phyloP scores from a whole-genome alignment of 164 flowering plant genomes.

The Dillenia turbinata region DNA sequence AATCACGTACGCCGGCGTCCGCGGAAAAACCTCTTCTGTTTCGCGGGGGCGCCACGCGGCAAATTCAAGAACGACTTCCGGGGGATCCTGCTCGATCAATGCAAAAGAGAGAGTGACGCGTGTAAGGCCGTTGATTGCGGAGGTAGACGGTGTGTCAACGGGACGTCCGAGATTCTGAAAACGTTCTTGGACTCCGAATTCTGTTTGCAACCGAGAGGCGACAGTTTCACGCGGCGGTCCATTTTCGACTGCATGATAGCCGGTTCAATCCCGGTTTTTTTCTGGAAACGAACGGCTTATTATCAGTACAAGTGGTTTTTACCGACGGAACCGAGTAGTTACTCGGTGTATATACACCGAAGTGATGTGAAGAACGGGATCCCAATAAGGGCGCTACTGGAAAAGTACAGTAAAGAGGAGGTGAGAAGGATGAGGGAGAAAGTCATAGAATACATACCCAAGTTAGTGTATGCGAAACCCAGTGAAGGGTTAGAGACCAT shows the following conservation, averaged over 20 bases:
- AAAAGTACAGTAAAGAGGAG: constrained; percentile 32
- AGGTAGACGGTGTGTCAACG: constrained; percentile 57
- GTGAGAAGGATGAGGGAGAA: constrained; percentile 47
- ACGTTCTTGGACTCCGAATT: constrained; percentile 74
- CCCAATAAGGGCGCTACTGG: constrained; percentile 32
- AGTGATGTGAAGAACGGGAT: constrained; percentile 45
- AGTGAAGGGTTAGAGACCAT: constrained; percentile 28
- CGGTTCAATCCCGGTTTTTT: constrained; percentile 66
- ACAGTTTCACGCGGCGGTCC: constrained; percentile 71
- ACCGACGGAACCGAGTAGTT: constrained; percentile 45
- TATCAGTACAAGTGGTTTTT: constrained; percentile 62
- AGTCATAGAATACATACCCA: constrained; percentile 52
- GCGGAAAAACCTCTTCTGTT: constrained; percentile 57
- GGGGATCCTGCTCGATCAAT: constrained; percentile 47
- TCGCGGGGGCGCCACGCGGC: constrained; percentile 79
- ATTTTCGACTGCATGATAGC: constrained; percentile 74
- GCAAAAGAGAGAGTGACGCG: constrained; percentile 32
- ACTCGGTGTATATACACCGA: constrained; percentile 57
- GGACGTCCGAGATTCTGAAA: constrained; percentile 54
- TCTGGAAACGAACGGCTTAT: constrained; percentile 49
- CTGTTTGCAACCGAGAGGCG: constrained; percentile 94
- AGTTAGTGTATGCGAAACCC: constrained; percentile 35
- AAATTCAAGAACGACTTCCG: constrained; percentile 63
- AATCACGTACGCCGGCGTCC: constrained; percentile 36
- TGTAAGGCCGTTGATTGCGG: constrained; percentile 72